phyloP scores from a whole-genome alignment of 768 basidiomycete genomes.

The Psilocybe cubensis region DNA sequence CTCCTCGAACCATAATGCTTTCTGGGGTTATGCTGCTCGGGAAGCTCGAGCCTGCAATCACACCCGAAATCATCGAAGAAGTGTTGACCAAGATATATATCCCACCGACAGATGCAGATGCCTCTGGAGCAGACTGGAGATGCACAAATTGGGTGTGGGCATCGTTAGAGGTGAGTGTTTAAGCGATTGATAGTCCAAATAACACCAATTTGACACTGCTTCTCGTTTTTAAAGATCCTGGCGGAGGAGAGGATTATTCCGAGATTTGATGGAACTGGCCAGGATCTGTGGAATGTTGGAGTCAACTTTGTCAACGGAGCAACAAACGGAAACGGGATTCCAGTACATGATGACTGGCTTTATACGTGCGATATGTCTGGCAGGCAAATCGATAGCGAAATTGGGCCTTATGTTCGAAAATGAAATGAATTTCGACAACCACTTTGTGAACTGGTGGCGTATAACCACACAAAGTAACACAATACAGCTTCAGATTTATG shows the following conservation, averaged over 20 bases:
- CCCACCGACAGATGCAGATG: not conserved
- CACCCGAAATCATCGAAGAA: not conserved
- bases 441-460: too few relatives aligned
- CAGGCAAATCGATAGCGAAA: not conserved
- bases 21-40: not conserved
- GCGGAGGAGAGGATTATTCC: not conserved
- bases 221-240: not conserved
- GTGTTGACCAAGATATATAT: not conserved
- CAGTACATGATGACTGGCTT: not conserved
- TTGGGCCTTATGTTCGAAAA: not conserved
- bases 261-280: not conserved
- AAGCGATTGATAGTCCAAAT: not conserved
- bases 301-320: not conserved
- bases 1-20: not conserved
- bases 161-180: not conserved
- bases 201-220: too few relatives aligned
- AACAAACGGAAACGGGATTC: not conserved
- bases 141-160: not conserved
- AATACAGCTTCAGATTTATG: too few relatives aligned
- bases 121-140: not conserved
- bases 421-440: too few relatives aligned
- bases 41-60: not conserved
- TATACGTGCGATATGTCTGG: not conserved
- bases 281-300: not conserved
- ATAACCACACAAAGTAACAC: too few relatives aligned